These are phyloP conservation scores for Coniochaeta hoffmannii DNA, from an alignment of 2,329 filamentous ascomycete species.

Conservation along the genomic window DNA sequence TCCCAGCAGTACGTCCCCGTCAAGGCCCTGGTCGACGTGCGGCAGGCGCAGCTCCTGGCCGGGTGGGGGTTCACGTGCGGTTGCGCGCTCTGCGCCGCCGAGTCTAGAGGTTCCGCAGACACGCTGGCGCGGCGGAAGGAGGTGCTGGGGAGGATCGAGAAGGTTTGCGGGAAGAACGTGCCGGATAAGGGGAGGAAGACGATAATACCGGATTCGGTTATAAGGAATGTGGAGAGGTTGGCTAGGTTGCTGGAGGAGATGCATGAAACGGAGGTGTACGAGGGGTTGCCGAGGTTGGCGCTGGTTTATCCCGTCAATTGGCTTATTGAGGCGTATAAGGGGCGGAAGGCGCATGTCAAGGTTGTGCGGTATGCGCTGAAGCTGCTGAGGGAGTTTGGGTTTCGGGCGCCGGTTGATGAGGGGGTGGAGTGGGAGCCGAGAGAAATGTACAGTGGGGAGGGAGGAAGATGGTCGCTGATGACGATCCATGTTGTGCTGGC, in stretches of 20 bases:
- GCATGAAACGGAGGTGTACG: slow-evolving; percentile 24
- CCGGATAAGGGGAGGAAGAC: slow-evolving; percentile 8
- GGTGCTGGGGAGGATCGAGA: slow-evolving; percentile 16
- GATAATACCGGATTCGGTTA: slow-evolving; percentile 22
- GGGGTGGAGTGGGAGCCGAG: slow-evolving; percentile 14
- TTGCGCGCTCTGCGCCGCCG: slow-evolving; percentile 28
- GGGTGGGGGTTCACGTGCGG: slow-evolving; percentile 32
- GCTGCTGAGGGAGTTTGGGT: slow-evolving; percentile 27
- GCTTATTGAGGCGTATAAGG: slow-evolving; percentile 23
- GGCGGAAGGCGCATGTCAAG: slow-evolving; percentile 23
- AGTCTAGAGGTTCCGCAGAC: slow-evolving; percentile 13
- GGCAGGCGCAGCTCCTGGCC: slow-evolving; percentile 18
- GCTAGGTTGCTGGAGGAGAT: slow-evolving; percentile 21
- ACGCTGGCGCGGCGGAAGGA: slow-evolving; percentile 15
- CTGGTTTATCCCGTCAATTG: slow-evolving; percentile 28
- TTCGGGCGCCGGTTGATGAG: slow-evolving; percentile 14
- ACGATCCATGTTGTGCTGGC: slow-evolving; percentile 27
- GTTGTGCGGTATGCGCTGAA: slow-evolving; percentile 20
- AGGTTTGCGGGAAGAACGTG: slow-evolving; percentile 15
- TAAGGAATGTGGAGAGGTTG: slow-evolving; percentile 24
- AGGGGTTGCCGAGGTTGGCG: slow-evolving; percentile 21
- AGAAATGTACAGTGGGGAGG: slow-evolving; percentile 15
- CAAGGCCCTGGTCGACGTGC: slow-evolving; percentile 18
- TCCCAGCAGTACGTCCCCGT: slow-evolving; percentile 29
- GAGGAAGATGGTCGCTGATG: slow-evolving; percentile 17